A percentile compares a stretch with the other conserved stretches of the same genome.
Evolutionary conservation across 805 yeast species (phyloP).

Genomic region (Barnettozyma californica): DNA sequence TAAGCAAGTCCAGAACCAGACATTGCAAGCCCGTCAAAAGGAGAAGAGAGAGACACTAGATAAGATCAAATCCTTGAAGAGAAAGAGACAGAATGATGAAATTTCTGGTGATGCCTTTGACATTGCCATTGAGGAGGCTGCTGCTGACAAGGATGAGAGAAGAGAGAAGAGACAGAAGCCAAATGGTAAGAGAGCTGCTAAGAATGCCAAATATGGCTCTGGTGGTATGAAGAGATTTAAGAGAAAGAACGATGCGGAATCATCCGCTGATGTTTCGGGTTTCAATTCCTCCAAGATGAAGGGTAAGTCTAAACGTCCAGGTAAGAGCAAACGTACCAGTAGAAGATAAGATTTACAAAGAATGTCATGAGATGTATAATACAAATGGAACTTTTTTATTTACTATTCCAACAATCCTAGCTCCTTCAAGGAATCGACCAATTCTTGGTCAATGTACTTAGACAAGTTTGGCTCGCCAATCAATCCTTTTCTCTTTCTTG

Average conservation of each 20-base stretch:
- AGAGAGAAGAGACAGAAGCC: conserved; percentile 47
- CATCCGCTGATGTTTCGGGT: conserved; percentile 60
- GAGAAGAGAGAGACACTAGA: conserved; percentile 89
- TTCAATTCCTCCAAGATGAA: conserved; percentile 52
- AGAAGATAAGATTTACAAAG: conserved; percentile 8
- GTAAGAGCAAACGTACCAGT: conserved; percentile 45
- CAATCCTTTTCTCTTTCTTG: conserved; percentile 83
- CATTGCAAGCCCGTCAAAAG: conserved; percentile 88
- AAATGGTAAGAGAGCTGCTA: conserved; percentile 62
- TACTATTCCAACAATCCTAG: conserved; percentile 34
- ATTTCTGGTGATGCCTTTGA: conserved; percentile 73
- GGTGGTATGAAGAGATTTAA: conserved; percentile 76
- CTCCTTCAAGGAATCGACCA: conserved; percentile 47
- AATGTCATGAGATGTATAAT: conserved; percentile 2
- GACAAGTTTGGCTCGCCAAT: conserved; percentile 63
- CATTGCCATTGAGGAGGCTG: conserved; percentile 85
- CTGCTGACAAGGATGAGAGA: conserved; percentile 37
- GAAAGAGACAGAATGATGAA: conserved; percentile 77
- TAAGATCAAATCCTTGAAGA: conserved; percentile 83
- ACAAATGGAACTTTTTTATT: background rate
- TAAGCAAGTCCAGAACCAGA: conserved; percentile 92
- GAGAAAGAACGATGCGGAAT: conserved; percentile 67
- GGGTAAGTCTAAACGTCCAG: conserved; percentile 34
- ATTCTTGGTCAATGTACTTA: conserved; percentile 60
- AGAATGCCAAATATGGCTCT: conserved; percentile 66